phyloP scores from a whole-genome alignment of 768 basidiomycete species.

The Filobasidium wieringae region DNA sequence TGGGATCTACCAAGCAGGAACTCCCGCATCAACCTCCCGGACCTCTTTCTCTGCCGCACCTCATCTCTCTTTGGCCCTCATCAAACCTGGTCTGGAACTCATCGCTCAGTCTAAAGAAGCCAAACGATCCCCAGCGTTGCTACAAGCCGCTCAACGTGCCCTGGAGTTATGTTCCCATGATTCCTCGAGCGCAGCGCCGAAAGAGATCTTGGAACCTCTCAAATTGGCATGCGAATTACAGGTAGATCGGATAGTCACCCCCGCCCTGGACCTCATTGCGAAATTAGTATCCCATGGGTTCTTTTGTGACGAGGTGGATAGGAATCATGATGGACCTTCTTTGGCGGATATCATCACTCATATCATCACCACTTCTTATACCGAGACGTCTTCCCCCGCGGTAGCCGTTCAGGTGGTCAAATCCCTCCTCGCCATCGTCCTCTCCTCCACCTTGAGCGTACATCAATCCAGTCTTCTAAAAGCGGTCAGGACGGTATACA shows the following conservation, averaged over 20 bases:
- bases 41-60: constrained; percentile 4
- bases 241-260: constrained; percentile 86
- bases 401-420: constrained; percentile 96
- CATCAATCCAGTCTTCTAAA: constrained; percentile 94
- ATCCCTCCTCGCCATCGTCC: constrained; percentile 73
- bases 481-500: constrained; percentile 94
- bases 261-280: constrained; percentile 91
- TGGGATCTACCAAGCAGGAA: not conserved
- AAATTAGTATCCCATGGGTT: constrained; percentile 97
- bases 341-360: constrained; percentile 87
- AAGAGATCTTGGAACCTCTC: constrained; percentile 91
- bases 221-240: constrained; percentile 91
- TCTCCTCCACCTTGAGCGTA: constrained; percentile 59
- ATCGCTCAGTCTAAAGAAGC: constrained; percentile 82
- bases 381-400: constrained; percentile 72
- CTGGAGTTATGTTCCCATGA: constrained; percentile 68
- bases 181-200: constrained; percentile 53
- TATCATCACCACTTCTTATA: constrained; percentile 85
- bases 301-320: constrained; percentile 59
- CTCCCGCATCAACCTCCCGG: not conserved
- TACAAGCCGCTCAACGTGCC: constrained; percentile 70
- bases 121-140: constrained; percentile 63
- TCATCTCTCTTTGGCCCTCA: constrained; percentile 33
- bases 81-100: constrained; percentile 65
- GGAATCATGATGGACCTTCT: constrained; percentile 49